Evolutionary conservation across 2,329 filamentous ascomycete species (phyloP).

Genomic region (Colletotrichum aenigma): DNA sequence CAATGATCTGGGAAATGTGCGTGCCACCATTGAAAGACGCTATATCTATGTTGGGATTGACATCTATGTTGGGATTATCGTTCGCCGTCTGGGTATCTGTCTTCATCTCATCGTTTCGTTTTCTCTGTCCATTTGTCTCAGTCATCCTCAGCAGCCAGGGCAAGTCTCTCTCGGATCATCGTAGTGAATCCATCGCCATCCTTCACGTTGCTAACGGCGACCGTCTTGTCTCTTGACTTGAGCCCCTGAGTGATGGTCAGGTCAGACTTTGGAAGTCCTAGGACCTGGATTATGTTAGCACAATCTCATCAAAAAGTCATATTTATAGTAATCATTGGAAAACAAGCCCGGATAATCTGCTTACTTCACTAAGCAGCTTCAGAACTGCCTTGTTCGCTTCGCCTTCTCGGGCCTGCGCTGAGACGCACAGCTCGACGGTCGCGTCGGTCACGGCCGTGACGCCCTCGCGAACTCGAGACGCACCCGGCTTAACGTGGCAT

Average conservation of each 20-base stretch:
- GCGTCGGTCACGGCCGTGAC: constrained; percentile 60
- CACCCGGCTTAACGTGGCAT: constrained; percentile 72
- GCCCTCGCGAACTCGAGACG: constrained; percentile 65
- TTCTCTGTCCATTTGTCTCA: neutral
- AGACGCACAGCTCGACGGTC: constrained; percentile 67
- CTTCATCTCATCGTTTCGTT: neutral
- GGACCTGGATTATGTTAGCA: constrained; percentile 41
- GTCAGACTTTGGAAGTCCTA: constrained; percentile 67
- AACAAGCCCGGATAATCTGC: neutral
- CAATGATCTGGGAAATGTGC: neutral
- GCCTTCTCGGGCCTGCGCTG: constrained; percentile 68
- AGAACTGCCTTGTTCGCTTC: constrained; percentile 73
- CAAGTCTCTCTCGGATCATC: constrained; percentile 24
- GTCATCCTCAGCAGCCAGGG: constrained; percentile 2
- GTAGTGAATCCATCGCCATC: constrained; percentile 33
- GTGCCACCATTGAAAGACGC: neutral
- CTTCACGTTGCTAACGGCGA: constrained; percentile 44
- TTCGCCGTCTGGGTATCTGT: neutral
- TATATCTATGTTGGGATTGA: neutral
- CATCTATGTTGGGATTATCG: no score
- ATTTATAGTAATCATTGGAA: neutral
- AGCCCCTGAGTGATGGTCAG: constrained; percentile 65
- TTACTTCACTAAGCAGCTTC: constrained; percentile 64
- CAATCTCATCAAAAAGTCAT: neutral
- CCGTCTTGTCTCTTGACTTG: constrained; percentile 69